phyloP scores from a whole-genome alignment of 2,329 filamentous ascomycete species.

The Karstenula rhodostoma region DNA sequence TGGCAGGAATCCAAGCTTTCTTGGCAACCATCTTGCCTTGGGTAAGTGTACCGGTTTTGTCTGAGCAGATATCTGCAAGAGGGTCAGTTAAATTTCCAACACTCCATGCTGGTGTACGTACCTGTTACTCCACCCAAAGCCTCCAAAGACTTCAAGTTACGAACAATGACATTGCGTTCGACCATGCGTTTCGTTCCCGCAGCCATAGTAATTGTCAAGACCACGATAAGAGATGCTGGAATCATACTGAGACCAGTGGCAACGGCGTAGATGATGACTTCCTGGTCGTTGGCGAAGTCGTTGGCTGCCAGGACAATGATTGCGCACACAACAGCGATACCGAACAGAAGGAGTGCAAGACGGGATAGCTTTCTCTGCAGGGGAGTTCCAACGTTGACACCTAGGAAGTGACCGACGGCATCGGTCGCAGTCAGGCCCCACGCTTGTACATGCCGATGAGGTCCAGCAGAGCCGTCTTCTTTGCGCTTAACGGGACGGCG shows the following conservation, averaged over 20 bases:
- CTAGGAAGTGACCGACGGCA: slow-evolving; percentile 49
- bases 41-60: slow-evolving; percentile 58
- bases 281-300: slow-evolving; percentile 47
- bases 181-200: slow-evolving; percentile 50
- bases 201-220: slow-evolving; percentile 51
- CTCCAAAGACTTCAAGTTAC: slow-evolving; percentile 48
- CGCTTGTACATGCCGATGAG: slow-evolving; percentile 58
- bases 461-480: slow-evolving; percentile 42
- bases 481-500: slow-evolving; percentile 54
- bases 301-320: slow-evolving; percentile 53
- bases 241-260: slow-evolving; percentile 51
- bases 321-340: slow-evolving; percentile 48
- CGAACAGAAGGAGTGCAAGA: slow-evolving; percentile 46
- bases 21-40: slow-evolving; percentile 50
- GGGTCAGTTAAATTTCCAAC: neutral
- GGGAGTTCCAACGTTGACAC: slow-evolving; percentile 51
- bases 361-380: slow-evolving; percentile 49
- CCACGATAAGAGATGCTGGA: slow-evolving; percentile 47
- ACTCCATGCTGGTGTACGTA: slow-evolving; percentile 8
- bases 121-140: slow-evolving; percentile 46
- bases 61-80: slow-evolving; percentile 56
- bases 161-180: slow-evolving; percentile 43
- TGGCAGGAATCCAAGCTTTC: slow-evolving; percentile 48
- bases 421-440: slow-evolving; percentile 58
- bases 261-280: slow-evolving; percentile 52